Evolutionary conservation across 2,329 filamentous ascomycete species (phyloP), one percentile per base, ranked within the genome.

Genomic region (Exutisphaerella laricina): DNA sequence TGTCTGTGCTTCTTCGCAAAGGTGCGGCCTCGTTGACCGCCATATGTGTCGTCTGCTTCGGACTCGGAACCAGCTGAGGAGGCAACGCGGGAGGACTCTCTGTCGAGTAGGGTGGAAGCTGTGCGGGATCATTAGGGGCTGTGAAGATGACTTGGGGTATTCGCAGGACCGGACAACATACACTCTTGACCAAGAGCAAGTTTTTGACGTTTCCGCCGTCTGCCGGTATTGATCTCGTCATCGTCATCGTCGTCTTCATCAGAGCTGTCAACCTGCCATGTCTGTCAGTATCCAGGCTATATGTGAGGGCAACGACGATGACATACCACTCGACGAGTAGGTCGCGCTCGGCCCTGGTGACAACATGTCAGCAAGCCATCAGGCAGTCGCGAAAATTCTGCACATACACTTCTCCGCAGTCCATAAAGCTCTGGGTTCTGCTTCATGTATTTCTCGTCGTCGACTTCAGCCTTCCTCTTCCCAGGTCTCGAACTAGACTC

Each of bases 381-480:
- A 16, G 28, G 5, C 13, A 8, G 9, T 4, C 5, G 14, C 12
- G 26, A 31, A 33, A 42, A 17, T 36, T 43, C 25, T 43, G 38
- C 25, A 68, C 84, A 50, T 82, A 92, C 89, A 71, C 92, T 98
- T 70, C 92, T 80, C 57, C 92, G 81, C 55, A 98, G 74, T 35
- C 92, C 92, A 70, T 97, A 98, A 6, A 98, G 74, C 68, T 95
- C 88, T 32, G 92, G 92, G 59, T 98, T 94, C 60, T 87, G 85
- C 58, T 83, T 78, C 57, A 97, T 95, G 61, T 82, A 89, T 46
- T 92, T 84, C 57, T 92, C 66, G 39, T 83, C 80, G 26, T 78
- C 66, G 30, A 56, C 47, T 63, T 61, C 74, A 65, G 64, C 63
- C 57, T 74, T 80, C 53, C 88, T 84, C 73, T 95, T 95, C 48